Percentiles rank a stretch among this genome's conserved stretches.
These are phyloP conservation scores for Xanthoconium stramineum DNA, from an alignment of 768 basidiomycete genomes.

Conservation along the genomic window DNA sequence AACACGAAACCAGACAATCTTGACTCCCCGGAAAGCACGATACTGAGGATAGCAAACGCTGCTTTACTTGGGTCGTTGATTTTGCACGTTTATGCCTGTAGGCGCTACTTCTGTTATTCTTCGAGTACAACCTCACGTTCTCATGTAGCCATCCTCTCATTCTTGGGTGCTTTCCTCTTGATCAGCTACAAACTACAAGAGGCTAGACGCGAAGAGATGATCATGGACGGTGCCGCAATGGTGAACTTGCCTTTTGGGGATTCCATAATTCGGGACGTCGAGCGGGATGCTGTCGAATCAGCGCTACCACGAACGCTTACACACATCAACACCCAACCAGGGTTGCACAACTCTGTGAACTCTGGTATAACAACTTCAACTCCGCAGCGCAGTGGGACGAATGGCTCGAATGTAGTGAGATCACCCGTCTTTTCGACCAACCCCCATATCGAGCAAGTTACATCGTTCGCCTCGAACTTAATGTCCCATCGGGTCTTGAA, in stretches of 20 bases:
- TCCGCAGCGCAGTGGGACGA: no score
- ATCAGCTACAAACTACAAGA: conserved; percentile 52
- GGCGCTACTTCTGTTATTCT: conserved; percentile 9
- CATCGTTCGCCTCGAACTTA: conserved; percentile 39
- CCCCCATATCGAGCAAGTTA: conserved; percentile 52
- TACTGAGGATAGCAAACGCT: conserved; percentile 40
- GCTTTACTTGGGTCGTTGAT: conserved; percentile 50
- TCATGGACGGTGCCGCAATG: conserved; percentile 30
- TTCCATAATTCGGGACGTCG: conserved; percentile 8
- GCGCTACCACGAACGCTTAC: neutral
- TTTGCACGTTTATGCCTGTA: conserved; percentile 51
- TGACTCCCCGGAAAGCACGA: conserved; percentile 1
- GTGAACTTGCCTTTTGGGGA: conserved; percentile 17
- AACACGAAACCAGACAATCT: conserved; percentile 35
- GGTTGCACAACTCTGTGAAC: neutral
- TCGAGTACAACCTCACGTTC: neutral
- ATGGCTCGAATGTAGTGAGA: neutral
- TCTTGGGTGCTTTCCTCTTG: conserved; percentile 57
- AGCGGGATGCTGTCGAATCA: conserved; percentile 4
- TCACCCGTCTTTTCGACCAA: conserved; percentile 38
- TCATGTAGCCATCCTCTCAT: conserved; percentile 40
- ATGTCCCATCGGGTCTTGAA: conserved; percentile 41
- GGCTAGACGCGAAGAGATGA: conserved; percentile 46
- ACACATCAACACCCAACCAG: neutral
- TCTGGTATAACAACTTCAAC: no score